Conservation (phyloP, 495 filamentous ascomycete species). For the Xylaria longipes region DNA sequence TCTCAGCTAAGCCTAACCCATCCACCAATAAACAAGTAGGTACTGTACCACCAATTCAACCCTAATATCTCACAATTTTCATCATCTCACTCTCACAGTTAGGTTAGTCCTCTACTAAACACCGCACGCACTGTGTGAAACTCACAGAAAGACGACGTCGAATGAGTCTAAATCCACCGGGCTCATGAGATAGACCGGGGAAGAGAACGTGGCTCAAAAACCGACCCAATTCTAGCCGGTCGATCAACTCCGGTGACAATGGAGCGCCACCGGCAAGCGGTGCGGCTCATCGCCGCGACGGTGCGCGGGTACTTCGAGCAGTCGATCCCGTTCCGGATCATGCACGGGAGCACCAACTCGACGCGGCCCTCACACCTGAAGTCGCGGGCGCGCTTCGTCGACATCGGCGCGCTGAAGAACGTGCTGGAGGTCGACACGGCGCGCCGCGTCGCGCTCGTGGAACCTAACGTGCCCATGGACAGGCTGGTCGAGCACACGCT, state of each 20-base stretch:
- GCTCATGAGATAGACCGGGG: background rate
- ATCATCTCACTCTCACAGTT: background rate
- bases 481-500: conserved; percentile 60
- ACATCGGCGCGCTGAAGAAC: conserved; percentile 48
- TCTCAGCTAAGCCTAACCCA: background rate
- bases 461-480: conserved; percentile 73
- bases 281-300: conserved; percentile 52
- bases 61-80: conserved; percentile 10
- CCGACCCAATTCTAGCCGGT: background rate
- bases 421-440: conserved; percentile 50
- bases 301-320: conserved; percentile 64
- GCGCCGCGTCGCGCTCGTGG: conserved; percentile 56
- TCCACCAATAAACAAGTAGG: conserved; percentile 12
- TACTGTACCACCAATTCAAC: background rate
- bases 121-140: background rate
- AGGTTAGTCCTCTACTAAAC: background rate
- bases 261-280: conserved; percentile 54
- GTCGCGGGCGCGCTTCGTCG: conserved; percentile 40
- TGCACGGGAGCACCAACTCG: conserved; percentile 78
- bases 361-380: conserved; percentile 59
- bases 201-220: conserved; percentile 1
- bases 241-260: conserved; percentile 42
- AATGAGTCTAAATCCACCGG: background rate
- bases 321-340: conserved; percentile 72
- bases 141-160: background rate